Base-by-base conservation (phyloP, 805 yeast genomes). In the Starmerella scarabaei region DNA sequence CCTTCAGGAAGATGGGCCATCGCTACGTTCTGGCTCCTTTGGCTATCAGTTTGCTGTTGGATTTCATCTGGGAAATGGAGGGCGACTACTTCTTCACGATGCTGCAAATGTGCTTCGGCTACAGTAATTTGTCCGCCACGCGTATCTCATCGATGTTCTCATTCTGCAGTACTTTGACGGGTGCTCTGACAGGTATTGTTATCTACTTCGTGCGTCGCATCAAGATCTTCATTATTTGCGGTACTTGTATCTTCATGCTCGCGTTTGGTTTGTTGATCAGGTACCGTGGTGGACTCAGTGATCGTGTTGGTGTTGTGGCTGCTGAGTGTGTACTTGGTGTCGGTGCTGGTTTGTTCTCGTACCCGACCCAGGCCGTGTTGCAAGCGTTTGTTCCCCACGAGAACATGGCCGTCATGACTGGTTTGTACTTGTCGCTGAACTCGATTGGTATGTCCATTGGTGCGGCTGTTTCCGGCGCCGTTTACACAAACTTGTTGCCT, bases 11-110 rank as follows among this genome's bases (percentile, higher is more conserved):
- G 45, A 55, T 80, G 53, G 72, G 64, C 43, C 81, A 80, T 57
- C 71, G 84, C 49, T 81, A 80, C 45, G 76, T 80, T 24, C 77
- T 82, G 79, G 63, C 82, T 12, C 80, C 86, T n/a, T 53, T 77
- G 42, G 53, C 65, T 23, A 67, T 78, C 45, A 77, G 73, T 3
- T 58, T 77, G 42, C 59, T 78, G 45, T 64, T 77, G 43, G 71
- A 77, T 59, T 68, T 75, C 53, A 63, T 75, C 39, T 77, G 71
- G 69, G 69, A 73, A 57, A 71, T 78, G 77, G 83, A 78, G 37
- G 72, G 74, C 44, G 80, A 75, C 50, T 80, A 68, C 57, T 56
- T 80, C 57, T 79, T 75, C 59, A 68, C 85, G 0, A 77, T 78
- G 18, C 62, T 80, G 44, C 51, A 73, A 34, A 81, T 79, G 23